Evolutionary conservation across 2,329 filamentous ascomycete genomes (phyloP), one percentile per base, ranked within the genome.

Genomic region (Penicillium sp.): DNA sequence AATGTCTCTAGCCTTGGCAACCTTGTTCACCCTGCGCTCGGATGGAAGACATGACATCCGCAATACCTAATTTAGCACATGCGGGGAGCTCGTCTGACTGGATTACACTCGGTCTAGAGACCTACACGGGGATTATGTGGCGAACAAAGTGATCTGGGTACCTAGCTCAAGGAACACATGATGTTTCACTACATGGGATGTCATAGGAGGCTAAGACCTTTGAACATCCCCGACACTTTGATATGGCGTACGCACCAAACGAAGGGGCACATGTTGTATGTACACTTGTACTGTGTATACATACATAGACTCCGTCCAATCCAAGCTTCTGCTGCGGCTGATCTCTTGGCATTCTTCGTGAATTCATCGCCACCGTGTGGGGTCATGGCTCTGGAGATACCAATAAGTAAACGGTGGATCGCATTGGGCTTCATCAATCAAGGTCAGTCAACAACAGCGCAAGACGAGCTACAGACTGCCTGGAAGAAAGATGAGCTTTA

Each of bases 271-370:
- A 32, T 16, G 11, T 48, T 39, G 32, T 18, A 18, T 18, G 18
- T 18, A 18, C 18, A 18, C 18, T 18, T 18, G 18, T 18, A 18
- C 18, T 18, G 18, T 18, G 18, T 18, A 18, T 18, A 18, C n/a
- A n/a, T 32, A 29, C 22, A 38, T n/a, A 32, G 8, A 44, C 18
- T 6, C 14, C 31, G 32, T 27, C 50, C 50, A 53, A 43, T 53
- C 38, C 13, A 11, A 53, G 36, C 38, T 10, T 21, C 45, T 21
- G n/a, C 22, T 8, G 24, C 43, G 13, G 45, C 45, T 49, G 50
- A 53, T 49, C 50, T 53, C 50, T 53, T 53, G 50, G 50, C 50
- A 49, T 39, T 5, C 22, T 24, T 44, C 3, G 24, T 49, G 18
- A 31, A 29, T 22, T 21, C 3, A 6, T 38, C 31, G 50, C 39